Conservation (phyloP, 441 rosid genomes). For the Arabidopsis hybrid region DNA sequence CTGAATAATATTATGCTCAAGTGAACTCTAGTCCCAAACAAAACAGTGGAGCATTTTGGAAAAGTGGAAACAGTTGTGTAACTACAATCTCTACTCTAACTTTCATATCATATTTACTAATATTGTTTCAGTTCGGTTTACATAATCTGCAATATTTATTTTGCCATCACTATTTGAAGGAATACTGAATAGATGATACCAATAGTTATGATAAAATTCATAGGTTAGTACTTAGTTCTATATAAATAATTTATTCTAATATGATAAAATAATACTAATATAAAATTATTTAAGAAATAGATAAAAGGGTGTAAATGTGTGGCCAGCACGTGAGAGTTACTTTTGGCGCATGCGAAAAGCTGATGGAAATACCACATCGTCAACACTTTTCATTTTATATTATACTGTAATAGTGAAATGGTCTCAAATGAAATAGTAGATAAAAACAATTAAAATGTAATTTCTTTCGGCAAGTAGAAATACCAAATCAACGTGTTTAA, state of each 20-base stretch:
- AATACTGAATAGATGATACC: background rate
- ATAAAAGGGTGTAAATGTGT: constrained; percentile 42
- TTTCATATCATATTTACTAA: too few relatives aligned
- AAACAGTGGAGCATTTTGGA: background rate
- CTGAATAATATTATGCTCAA: background rate
- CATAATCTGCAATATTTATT: too few relatives aligned
- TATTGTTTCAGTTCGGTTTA: too few relatives aligned
- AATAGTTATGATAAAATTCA: background rate
- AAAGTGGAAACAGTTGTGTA: background rate
- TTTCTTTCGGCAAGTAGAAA: constrained; percentile 18
- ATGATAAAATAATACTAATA: background rate
- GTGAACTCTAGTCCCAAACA: background rate
- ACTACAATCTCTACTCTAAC: background rate
- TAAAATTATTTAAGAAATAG: constrained; percentile 22
- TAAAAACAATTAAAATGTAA: background rate
- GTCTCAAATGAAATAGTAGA: constrained; percentile 18
- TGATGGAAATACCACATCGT: constrained; percentile 45
- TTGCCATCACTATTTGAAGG: too few relatives aligned
- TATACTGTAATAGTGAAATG: constrained; percentile 17
- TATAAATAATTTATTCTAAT: too few relatives aligned
- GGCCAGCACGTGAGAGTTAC: constrained; percentile 79
- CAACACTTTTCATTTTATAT: constrained; percentile 36
- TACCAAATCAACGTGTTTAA: constrained; percentile 4
- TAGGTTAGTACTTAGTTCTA: too few relatives aligned
- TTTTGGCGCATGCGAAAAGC: constrained; percentile 87